Conservation (phyloP, 2,329 filamentous ascomycete genomes). For the Trichoderma aggressivum region DNA sequence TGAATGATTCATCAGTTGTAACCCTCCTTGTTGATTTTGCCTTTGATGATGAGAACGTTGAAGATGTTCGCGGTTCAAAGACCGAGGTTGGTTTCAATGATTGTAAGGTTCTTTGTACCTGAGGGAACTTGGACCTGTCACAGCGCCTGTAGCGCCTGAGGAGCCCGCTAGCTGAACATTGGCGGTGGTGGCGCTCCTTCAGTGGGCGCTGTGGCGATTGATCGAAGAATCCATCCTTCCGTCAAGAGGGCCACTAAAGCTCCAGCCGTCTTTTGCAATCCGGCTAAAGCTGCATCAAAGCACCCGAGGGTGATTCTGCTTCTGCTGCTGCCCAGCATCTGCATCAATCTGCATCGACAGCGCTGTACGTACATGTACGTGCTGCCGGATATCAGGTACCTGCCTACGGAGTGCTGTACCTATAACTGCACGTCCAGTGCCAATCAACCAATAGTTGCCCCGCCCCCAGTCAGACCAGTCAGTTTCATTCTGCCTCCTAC, state of each 20-base stretch:
- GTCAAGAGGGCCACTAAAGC: not conserved
- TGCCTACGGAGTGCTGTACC: not conserved
- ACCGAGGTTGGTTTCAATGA: not conserved
- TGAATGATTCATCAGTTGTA: not conserved
- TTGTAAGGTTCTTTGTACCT: not conserved
- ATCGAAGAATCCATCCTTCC: not conserved
- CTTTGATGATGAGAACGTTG: not conserved
- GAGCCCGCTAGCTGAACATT: not conserved
- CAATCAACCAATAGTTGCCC: not conserved
- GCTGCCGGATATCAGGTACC: not conserved
- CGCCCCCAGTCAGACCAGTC: not conserved
- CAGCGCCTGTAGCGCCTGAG: not conserved
- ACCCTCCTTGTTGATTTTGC: not conserved
- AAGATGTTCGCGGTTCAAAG: not conserved
- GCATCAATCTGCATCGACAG: not conserved
- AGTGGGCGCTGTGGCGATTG: no score
- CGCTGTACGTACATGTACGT: not conserved
- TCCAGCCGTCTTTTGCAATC: not conserved
- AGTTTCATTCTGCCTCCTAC: not conserved
- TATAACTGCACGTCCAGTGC: not conserved
- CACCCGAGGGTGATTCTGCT: not conserved
- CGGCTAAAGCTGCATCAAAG: not conserved
- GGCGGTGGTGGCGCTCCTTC: not conserved
- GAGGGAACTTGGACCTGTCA: not conserved
- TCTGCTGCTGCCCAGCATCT: not conserved